These are phyloP conservation scores for Cyclostephanos invisitatus DNA, from an alignment of 108 stramenopile species.

Conservation along the genomic window DNA sequence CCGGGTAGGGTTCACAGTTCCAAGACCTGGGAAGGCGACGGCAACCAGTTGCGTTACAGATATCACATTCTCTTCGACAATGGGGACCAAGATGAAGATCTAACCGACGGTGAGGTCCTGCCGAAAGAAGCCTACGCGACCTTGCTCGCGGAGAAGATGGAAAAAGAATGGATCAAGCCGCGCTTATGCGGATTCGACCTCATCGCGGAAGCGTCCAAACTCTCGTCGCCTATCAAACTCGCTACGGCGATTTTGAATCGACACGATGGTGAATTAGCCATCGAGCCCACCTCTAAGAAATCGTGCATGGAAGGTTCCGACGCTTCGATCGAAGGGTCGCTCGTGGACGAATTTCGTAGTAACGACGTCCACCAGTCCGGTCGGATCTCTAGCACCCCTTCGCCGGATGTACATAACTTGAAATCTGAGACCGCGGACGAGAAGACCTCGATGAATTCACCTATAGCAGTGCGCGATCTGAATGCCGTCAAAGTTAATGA, in stretches of 20 bases:
- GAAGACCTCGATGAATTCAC: not conserved
- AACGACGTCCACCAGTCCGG: slow-evolving; percentile 27
- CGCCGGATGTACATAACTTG: slow-evolving; percentile 15
- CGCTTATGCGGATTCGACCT: slow-evolving; percentile 27
- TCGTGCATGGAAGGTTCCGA: not conserved
- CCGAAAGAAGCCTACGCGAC: slow-evolving; percentile 24
- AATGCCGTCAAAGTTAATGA: too few species aligned
- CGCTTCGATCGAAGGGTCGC: slow-evolving; percentile 6
- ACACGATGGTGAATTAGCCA: not conserved
- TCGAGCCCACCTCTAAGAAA: not conserved
- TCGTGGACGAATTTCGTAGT: slow-evolving; percentile 26
- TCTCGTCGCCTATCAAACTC: slow-evolving; percentile 22
- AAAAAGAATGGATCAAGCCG: slow-evolving; percentile 10
- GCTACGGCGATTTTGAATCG: not conserved
- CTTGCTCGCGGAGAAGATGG: slow-evolving; percentile 31
- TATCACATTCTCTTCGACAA: slow-evolving; percentile 47
- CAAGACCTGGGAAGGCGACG: not conserved
- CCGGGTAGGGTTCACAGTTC: slow-evolving; percentile 22
- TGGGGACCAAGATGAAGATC: slow-evolving; percentile 46
- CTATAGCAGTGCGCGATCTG: too few species aligned
- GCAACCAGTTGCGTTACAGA: not conserved
- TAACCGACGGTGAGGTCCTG: slow-evolving; percentile 22
- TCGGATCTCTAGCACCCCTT: slow-evolving; percentile 5
- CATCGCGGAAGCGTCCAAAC: slow-evolving; percentile 21
- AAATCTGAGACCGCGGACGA: slow-evolving; percentile 1